These are phyloP conservation scores for Furcasterigmium sp. DNA, from an alignment of 2,329 filamentous ascomycete genomes.

Conservation along the genomic window DNA sequence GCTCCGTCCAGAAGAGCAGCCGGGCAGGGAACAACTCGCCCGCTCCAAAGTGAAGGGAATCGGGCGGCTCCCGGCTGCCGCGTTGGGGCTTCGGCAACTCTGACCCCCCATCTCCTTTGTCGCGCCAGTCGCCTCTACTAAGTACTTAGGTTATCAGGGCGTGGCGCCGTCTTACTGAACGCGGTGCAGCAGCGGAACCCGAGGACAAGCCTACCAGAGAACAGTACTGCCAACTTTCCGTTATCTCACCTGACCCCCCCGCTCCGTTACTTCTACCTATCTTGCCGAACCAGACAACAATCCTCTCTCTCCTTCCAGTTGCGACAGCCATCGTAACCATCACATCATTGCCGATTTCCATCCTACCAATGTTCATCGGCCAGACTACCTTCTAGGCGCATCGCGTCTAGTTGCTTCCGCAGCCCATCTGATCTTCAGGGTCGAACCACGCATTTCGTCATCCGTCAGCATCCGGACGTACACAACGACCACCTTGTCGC, in stretches of 20 bases:
- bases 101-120: too few species aligned
- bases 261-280: neutral
- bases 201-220: too few species aligned
- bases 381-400: constrained; percentile 12
- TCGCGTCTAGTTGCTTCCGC: constrained; percentile 13
- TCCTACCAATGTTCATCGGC: constrained; percentile 11
- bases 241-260: neutral
- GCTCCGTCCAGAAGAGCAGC: too few species aligned
- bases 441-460: constrained; percentile 11
- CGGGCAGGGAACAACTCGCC: too few species aligned
- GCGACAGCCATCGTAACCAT: neutral
- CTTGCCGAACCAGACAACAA: constrained; percentile 2
- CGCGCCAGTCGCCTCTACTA: too few species aligned
- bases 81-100: too few species aligned
- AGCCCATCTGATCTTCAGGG: constrained; percentile 9
- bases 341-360: constrained; percentile 3
- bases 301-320: neutral
- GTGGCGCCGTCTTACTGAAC: too few species aligned
- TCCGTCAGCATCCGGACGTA: neutral
- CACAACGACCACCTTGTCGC: constrained; percentile 5
- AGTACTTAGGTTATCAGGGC: too few species aligned
- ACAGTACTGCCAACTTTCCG: neutral
- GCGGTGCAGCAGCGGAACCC: too few species aligned
- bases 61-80: too few species aligned
- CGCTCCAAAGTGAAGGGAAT: too few species aligned